Base-by-base conservation (phyloP, 108 stramenopile species). In the Schizochytrium sp. region DNA sequence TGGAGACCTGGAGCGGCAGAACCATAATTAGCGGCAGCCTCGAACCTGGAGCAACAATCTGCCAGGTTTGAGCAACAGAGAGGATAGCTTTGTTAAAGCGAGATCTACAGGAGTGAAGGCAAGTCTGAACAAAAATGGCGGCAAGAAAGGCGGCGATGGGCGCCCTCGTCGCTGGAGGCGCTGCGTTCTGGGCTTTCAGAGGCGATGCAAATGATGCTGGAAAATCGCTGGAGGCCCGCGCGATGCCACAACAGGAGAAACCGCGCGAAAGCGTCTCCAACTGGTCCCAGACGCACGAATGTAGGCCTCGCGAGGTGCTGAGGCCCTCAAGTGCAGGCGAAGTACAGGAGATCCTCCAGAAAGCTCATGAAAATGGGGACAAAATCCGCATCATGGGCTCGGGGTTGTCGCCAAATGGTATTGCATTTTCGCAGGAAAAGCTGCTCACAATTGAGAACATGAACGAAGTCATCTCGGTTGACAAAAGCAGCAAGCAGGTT, bases 361-460 rank as follows among this genome's bases (percentile, higher is more conserved):
- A 8, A 2, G 49, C 50, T 3, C 3, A 19, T 12, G 17, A 56
- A 5, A 90, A 88, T 61, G 28, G 28, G 28, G 28, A 28, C 28
- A 90, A 94, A 12, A 61, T 98, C 41, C 96, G 98, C 12, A 97
- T 97, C 1, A 90, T 98, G 12, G 98, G 98, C 13, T 98, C 97
- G 41, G 97, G 97, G 5, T 94, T 99, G 12, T 96, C 96, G 69
- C 99, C 99, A 15, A 99, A 98, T 91, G 99, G 97, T 61, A 88
- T 99, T 19, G 96, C 95, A 1, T 94, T 99, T 64, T 89, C 94
- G 58, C 89, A 93, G 45, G 95, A 95, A 7, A 95, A 95, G 94
- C 88, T 93, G 87, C 93, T 99, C 8, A 94, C 94, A 88, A 93
- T 99, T 89, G 96, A 94, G 56, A 94, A 95, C 73, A 91, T 98